phyloP scores from a whole-genome alignment of 345 rosid genomes.

The Eucalyptus cloeziana region DNA sequence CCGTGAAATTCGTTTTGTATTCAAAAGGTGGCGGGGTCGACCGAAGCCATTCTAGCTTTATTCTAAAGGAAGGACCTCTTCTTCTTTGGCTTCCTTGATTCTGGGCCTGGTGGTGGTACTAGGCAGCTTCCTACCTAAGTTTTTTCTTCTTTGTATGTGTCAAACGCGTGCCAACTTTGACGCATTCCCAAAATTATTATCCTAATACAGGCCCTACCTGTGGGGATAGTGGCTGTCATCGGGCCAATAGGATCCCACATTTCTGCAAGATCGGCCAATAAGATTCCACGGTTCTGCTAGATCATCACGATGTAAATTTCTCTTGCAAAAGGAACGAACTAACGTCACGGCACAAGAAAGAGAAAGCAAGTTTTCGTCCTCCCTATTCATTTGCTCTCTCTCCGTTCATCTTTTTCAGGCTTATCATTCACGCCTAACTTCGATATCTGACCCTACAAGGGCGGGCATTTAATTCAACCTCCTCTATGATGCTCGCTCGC shows the following conservation, averaged over 20 bases:
- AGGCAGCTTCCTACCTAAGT: not conserved
- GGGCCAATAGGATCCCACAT: not conserved
- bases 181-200: not conserved
- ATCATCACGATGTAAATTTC: not conserved
- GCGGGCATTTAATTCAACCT: not conserved
- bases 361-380: not conserved
- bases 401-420: not conserved
- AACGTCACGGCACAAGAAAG: not conserved
- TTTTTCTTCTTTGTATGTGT: not conserved
- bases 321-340: not conserved
- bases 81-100: not conserved
- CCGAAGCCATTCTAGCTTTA: not conserved
- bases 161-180: not conserved
- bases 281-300: not conserved
- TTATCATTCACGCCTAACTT: conserved; percentile 7
- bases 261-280: not conserved
- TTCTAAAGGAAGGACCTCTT: not conserved
- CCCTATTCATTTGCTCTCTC: not conserved
- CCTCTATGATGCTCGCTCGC: conserved; percentile 42
- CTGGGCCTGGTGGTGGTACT: not conserved
- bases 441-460: conserved; percentile 1
- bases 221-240: not conserved
- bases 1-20: not conserved
- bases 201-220: not conserved
- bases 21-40: not conserved